Base-by-base conservation (phyloP, 2,329 filamentous ascomycete genomes). In the Hirsutella rhossiliensis region DNA sequence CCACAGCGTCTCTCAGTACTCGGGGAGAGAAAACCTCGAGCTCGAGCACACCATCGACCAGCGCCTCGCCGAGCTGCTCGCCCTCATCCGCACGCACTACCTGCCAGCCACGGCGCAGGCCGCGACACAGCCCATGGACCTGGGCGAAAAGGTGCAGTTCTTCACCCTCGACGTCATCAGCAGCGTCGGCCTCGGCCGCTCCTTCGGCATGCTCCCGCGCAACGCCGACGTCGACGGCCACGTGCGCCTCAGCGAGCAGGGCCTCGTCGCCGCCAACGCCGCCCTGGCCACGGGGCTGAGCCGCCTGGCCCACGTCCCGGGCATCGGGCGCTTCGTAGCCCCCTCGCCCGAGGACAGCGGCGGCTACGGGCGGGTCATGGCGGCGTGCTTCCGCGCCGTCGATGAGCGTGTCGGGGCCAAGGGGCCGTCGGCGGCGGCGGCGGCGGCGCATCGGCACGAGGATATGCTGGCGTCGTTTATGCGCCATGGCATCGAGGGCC, bases 131-230 rank as follows among this genome's bases (percentile, higher is more conserved):
- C 62, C 57, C 0, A 62, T 75, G 53, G 71, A 76, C 45, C 53
- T 76, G 8, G 68, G 66, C 9, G 53, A 58, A 15, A 70, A 70
- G 44, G 56, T 69, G 0, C 67, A 72, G 17, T 75, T 63, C 54
- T 70, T 76, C 45, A 71, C 72, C 0, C 57, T 77, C 2, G 75
- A 78, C 48, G 69, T 75, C 9, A 72, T 78, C 46, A 71, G 65
- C 38, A 60, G 63, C 20, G 57, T 78, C 15, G 68, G 69, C 0
- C 65, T 76, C 15, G 72, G 73, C n/a, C 56, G 63, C 13, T 41
- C 67, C 0, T 76, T 73, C 43, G 71, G 72, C 23, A 65, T 73
- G 52, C 56, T 77, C 3, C 53, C 53, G 1, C 55, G 56, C 7
- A 68, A 77, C 49, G 49, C 54, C 1, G 73, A 76, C 40, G 55